These are phyloP conservation scores for Thinopyrum elongatum DNA, from an alignment of 176 grass and related monocot genomes.

Conservation along the genomic window DNA sequence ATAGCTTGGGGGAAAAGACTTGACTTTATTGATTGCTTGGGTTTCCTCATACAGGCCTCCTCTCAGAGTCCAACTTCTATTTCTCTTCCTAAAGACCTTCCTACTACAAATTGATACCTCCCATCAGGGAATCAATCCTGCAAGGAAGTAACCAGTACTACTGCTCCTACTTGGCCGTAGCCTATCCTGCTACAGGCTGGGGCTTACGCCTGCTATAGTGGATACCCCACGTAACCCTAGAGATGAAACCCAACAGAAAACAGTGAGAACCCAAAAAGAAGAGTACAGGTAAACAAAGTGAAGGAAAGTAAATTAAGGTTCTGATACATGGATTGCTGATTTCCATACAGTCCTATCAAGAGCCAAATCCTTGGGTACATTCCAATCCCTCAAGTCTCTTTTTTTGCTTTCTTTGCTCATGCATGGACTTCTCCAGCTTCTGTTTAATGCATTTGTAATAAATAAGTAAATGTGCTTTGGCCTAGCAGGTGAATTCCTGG, in stretches of 20 bases:
- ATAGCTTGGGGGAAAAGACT: background rate
- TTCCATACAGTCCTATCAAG: background rate
- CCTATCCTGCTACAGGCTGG: background rate
- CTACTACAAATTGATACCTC: too few species aligned
- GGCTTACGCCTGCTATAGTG: background rate
- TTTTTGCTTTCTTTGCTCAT: background rate
- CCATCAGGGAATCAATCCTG: too few species aligned
- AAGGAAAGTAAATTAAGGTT: background rate
- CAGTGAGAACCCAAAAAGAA: too few species aligned
- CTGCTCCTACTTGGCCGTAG: background rate
- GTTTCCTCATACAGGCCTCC: background rate
- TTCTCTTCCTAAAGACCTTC: too few species aligned
- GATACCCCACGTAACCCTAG: background rate
- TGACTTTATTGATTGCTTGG: background rate
- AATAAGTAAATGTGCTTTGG: background rate
- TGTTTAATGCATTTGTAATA: background rate
- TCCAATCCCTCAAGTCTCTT: background rate
- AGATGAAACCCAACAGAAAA: too few species aligned
- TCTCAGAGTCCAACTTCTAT: too few species aligned
- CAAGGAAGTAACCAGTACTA: too few species aligned
- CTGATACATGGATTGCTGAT: background rate
- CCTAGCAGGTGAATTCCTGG: background rate
- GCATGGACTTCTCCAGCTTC: background rate
- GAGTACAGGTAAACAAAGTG: too few species aligned
- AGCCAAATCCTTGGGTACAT: background rate